Percentiles rank a stretch among this genome's conserved stretches.
These are phyloP conservation scores for Ceratocystis cacaofunesta DNA, from an alignment of 2,329 filamentous ascomycete species.

Conservation along the genomic window DNA sequence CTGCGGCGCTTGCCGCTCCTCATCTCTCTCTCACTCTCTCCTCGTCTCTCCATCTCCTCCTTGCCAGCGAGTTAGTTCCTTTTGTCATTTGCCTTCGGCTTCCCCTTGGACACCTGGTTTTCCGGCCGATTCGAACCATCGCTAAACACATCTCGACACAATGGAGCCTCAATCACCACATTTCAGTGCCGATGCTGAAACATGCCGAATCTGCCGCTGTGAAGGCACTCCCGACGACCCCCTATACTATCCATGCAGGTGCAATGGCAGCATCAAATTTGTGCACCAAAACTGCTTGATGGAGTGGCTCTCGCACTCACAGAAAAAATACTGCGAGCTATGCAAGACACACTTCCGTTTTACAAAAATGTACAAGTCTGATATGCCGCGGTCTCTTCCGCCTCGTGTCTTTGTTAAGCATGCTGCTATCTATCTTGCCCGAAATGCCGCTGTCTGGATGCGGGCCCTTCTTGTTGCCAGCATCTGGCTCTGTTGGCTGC, in stretches of 20 bases:
- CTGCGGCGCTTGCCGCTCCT: neutral
- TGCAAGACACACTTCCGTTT: constrained; percentile 98
- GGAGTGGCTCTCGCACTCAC: constrained; percentile 96
- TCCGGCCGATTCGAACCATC: neutral
- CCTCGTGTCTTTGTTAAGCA: constrained; percentile 67
- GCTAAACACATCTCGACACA: neutral
- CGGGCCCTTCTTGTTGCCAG: constrained; percentile 63
- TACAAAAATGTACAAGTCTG: constrained; percentile 88
- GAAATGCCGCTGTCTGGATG: constrained; percentile 61
- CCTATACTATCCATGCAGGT: constrained; percentile 96
- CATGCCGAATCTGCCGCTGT: constrained; percentile 92
- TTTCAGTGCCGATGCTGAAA: constrained; percentile 45
- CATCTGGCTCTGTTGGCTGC: constrained; percentile 80
- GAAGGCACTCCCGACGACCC: constrained; percentile 72
- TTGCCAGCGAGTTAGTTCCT: neutral
- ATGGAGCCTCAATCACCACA: neutral
- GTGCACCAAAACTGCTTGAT: constrained; percentile 97
- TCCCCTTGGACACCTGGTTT: neutral
- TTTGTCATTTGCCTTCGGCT: neutral
- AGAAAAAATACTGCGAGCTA: constrained; percentile 98
- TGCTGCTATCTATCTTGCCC: constrained; percentile 55
- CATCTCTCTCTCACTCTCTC: neutral
- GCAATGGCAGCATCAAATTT: constrained; percentile 95
- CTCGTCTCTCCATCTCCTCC: neutral
- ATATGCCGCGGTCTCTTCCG: constrained; percentile 80